Base-by-base conservation (phyloP, 2,329 filamentous ascomycete genomes). In the Fusarium globosum region DNA sequence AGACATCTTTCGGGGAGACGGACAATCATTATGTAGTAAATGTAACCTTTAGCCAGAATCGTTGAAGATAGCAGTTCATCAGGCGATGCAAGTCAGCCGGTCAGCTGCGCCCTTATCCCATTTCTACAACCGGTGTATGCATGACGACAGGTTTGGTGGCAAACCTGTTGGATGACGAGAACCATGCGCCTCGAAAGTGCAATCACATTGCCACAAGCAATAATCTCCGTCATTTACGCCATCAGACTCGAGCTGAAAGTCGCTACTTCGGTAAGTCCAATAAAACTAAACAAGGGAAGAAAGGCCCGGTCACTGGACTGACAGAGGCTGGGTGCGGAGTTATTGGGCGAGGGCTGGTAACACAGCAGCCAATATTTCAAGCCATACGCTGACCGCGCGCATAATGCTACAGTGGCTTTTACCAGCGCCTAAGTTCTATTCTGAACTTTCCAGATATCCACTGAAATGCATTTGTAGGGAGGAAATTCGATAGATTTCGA, bases 21-120 rank as follows among this genome's bases (percentile, higher is more conserved):
- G 35, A 1, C 3, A 0, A 0, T 13, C 0, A 0, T 0, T 51
- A 35, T 1, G 16, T 11, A 53, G 35, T 13, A 28, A 18, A 39
- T 38, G 35, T 4, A 18, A 35, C 30, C 6, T 15, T 26, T 6
- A 26, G 6, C 26, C 26, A 26, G 26, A 26, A 26, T 26, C 26
- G 26, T 26, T 26, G 6, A 28, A 38, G 49, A 53, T 13, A 39
- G 7, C 35, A 26, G 35, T 53, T 53, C 51, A 26, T 26, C 26
- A 26, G 26, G 26, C 26, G 14, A 53, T 28, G 26, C 33, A 38
- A 28, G 33, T 51, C 8, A 35, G 33, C 23, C 33, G n/a, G 18
- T 36, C 41, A n/a, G n/a, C 11, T 49, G 36, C 15, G 8, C 12
- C 2, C 0, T 3, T 26, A 1, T 15, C 6, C 18, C 41, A n/a